Percentiles rank a stretch among this genome's conserved stretches.
Conservation (phyloP, 1,284 basidiomycete genomes). For the Bondarzewia mesenterica region DNA sequence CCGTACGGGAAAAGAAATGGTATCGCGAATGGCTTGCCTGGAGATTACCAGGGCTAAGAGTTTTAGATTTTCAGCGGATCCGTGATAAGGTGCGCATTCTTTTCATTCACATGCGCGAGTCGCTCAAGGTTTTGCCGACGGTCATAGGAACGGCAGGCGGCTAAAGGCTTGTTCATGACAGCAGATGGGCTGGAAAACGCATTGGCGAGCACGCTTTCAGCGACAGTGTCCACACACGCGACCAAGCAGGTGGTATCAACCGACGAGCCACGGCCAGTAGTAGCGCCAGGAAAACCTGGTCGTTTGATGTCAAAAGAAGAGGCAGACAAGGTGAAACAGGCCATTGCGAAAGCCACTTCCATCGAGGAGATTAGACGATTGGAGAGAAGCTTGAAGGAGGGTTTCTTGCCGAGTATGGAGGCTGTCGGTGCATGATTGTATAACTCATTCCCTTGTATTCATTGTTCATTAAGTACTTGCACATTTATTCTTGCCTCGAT, state of each 20-base stretch:
- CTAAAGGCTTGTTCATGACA: constrained; percentile 71
- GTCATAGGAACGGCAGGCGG: constrained; percentile 67
- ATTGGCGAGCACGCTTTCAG: constrained; percentile 72
- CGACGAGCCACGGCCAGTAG: constrained; percentile 64
- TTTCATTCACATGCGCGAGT: background rate
- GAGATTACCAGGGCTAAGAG: constrained; percentile 78
- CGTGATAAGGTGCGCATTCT: constrained; percentile 78
- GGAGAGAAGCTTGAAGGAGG: constrained; percentile 84
- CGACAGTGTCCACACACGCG: constrained; percentile 59
- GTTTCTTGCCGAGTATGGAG: constrained; percentile 73
- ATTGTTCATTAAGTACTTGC: constrained; percentile 9
- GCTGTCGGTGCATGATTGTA: constrained; percentile 54
- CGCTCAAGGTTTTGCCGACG: background rate
- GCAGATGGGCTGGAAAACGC: constrained; percentile 70
- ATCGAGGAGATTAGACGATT: constrained; percentile 86
- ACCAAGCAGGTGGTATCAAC: constrained; percentile 51
- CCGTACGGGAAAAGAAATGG: constrained; percentile 89
- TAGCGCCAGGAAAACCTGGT: constrained; percentile 59
- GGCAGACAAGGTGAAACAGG: constrained; percentile 81
- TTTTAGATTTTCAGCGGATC: constrained; percentile 95
- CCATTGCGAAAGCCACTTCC: constrained; percentile 85
- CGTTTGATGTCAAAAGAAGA: constrained; percentile 91
- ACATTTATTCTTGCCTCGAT: too few relatives aligned
- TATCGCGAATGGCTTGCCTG: constrained; percentile 93
- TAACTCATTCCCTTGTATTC: constrained; percentile 22